A percentile compares a stretch with the other conserved stretches of the same genome.
Evolutionary conservation across 2,329 filamentous ascomycete species (phyloP).

Genomic region (Hymenoscyphus fraxineus): DNA sequence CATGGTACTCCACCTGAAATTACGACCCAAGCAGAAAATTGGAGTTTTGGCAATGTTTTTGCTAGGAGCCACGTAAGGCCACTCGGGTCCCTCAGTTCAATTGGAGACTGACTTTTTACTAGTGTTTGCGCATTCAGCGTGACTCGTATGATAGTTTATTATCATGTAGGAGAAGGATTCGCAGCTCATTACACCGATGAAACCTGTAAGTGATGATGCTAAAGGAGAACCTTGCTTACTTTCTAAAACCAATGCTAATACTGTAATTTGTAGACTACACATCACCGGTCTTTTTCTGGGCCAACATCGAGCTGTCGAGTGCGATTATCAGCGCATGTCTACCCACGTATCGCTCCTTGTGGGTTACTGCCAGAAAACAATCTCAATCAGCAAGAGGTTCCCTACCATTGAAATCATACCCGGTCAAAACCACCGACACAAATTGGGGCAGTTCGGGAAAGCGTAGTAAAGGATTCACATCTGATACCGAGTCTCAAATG

Average conservation of each 20-base stretch:
- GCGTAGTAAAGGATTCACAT: too few relatives aligned
- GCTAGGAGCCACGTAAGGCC: not conserved
- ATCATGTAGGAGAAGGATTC: not conserved
- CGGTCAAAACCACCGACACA: too few relatives aligned
- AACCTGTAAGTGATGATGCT: not conserved
- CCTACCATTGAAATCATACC: too few relatives aligned
- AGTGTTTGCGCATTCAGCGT: not conserved
- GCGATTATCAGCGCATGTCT: not conserved
- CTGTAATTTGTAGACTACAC: not conserved
- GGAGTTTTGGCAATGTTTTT: conserved; percentile 2
- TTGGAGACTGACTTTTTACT: not conserved
- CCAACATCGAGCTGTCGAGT: not conserved
- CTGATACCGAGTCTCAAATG: too few relatives aligned
- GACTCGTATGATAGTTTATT: not conserved
- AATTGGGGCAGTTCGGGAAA: too few relatives aligned
- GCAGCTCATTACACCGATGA: not conserved
- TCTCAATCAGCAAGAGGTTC: too few relatives aligned
- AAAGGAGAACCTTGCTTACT: not conserved
- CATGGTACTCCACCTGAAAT: not conserved
- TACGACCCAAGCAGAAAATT: not conserved
- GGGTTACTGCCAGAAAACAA: not conserved
- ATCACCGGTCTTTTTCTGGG: conserved; percentile 3
- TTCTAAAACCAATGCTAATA: not conserved
- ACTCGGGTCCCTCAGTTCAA: not conserved
- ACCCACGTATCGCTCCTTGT: not conserved